Conservation (phyloP, 2,329 filamentous ascomycete genomes). For the Neopestalotiopsis sp. region DNA sequence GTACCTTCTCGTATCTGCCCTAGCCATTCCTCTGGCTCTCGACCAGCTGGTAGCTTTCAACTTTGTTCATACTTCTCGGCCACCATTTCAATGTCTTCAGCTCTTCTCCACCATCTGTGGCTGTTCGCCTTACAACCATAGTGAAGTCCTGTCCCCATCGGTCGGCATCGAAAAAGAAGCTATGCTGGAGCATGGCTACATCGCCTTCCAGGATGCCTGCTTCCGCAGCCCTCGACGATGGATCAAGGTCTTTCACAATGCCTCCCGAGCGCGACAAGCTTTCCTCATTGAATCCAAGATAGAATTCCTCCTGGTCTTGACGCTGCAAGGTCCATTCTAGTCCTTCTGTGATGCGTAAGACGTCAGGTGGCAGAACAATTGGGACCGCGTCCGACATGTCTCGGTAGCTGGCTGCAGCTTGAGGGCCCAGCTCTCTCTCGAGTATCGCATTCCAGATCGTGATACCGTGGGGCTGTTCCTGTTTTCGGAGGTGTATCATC, state of each 20-base stretch:
- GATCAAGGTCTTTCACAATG: background rate
- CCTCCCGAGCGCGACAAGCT: background rate
- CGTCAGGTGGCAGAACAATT: background rate
- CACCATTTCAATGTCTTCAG: background rate
- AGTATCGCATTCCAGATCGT: background rate
- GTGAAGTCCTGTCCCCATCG: background rate
- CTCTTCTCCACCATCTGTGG: background rate
- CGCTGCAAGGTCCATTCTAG: background rate
- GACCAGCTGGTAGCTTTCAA: background rate
- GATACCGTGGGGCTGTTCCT: background rate
- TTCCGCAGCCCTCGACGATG: background rate
- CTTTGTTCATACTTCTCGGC: background rate
- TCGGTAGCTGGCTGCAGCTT: background rate
- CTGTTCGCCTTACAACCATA: background rate
- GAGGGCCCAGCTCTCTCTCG: background rate
- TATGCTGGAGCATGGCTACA: background rate
- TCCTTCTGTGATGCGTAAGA: background rate
- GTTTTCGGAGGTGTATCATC: background rate
- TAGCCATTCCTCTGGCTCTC: background rate
- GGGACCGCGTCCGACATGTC: background rate
- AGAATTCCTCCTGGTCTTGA: background rate
- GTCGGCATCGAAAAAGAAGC: constrained; percentile 2
- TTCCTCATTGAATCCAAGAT: background rate
- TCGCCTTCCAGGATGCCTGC: background rate
- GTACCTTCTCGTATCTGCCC: too few relatives aligned